phyloP scores from a whole-genome alignment of 2,329 filamentous ascomycete species.

The Botrytis medusae region DNA sequence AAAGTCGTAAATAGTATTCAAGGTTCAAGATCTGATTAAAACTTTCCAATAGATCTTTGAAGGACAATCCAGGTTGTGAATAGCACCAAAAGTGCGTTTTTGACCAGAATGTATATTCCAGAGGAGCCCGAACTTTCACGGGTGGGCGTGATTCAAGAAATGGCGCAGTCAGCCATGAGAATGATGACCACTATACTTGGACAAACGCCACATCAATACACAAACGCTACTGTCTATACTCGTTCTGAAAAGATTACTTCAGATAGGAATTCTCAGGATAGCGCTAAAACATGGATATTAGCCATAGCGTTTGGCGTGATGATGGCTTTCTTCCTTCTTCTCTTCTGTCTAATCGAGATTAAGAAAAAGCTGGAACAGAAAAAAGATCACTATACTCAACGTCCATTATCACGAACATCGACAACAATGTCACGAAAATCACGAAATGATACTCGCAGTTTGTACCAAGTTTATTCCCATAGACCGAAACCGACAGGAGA shows the following conservation, averaged over 20 bases:
- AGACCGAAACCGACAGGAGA: background rate
- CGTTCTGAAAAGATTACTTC: background rate
- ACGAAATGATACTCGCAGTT: background rate
- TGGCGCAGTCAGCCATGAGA: background rate
- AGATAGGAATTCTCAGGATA: background rate
- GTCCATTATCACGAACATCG: background rate
- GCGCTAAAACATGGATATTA: background rate
- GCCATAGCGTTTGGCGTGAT: background rate
- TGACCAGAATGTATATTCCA: background rate
- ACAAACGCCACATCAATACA: background rate
- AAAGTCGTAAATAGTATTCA: background rate
- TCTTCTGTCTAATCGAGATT: fast-evolving
- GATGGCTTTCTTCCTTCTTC: background rate
- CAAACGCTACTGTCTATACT: background rate
- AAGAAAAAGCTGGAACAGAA: background rate
- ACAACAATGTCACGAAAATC: background rate
- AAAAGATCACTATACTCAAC: background rate
- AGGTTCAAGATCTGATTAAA: background rate
- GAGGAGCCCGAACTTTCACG: no score
- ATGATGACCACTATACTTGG: background rate
- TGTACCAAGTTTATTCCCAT: background rate
- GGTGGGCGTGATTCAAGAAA: background rate
- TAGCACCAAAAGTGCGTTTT: background rate
- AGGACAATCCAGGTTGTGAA: background rate
- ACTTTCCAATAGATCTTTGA: background rate